Conservation (phyloP, 495 filamentous ascomycete species). For the Aspergillus campestris region DNA sequence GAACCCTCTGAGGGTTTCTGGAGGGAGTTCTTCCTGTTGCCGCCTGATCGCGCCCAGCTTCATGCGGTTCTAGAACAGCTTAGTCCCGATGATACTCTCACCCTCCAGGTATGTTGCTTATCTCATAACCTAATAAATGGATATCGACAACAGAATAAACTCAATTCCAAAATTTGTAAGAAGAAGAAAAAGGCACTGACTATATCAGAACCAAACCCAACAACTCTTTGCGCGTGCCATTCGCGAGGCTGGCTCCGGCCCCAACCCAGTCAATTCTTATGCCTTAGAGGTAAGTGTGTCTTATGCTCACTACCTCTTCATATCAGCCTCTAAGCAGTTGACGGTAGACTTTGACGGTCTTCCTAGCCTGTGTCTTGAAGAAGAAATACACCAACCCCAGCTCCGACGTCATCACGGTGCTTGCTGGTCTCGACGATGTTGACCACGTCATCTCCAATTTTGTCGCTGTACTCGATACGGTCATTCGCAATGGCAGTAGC, state of each 20-base stretch:
- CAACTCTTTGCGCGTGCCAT: constrained; percentile 71
- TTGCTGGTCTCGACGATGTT: constrained; percentile 81
- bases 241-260: constrained; percentile 54
- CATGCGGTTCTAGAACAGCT: constrained; percentile 57
- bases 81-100: constrained; percentile 64
- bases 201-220: constrained; percentile 55
- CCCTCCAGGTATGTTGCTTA: constrained; percentile 50
- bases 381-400: constrained; percentile 96
- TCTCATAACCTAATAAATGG: no score
- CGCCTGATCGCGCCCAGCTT: constrained; percentile 62
- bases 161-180: no score
- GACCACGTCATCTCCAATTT: constrained; percentile 84
- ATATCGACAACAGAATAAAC: no score
- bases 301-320: not conserved
- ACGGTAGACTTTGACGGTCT: constrained; percentile 76
- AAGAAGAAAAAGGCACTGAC: constrained; percentile 1
- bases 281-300: constrained; percentile 72
- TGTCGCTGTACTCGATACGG: constrained; percentile 68
- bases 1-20: constrained; percentile 86
- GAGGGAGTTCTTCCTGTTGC: constrained; percentile 87
- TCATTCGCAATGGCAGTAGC: constrained; percentile 68
- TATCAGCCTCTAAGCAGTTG: constrained; percentile 29
- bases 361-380: constrained; percentile 67
- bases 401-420: constrained; percentile 82
- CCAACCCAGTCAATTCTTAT: constrained; percentile 58